phyloP scores from a whole-genome alignment of 2,329 filamentous ascomycete species.

The Pezicula radicicola region DNA sequence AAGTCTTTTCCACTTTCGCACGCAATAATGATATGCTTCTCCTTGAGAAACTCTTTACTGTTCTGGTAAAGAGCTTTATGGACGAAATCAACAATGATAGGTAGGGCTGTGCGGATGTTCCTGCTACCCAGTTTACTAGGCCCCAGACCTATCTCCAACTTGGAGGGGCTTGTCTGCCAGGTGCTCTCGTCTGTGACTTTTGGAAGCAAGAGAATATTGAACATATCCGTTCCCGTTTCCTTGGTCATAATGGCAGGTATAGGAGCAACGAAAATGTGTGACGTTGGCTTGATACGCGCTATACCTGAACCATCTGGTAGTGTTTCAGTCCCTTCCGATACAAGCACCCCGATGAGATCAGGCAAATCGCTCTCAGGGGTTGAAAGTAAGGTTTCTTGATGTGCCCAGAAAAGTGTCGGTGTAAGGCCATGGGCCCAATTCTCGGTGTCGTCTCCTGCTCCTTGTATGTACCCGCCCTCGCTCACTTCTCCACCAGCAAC shows the following conservation, averaged over 20 bases:
- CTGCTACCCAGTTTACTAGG: conserved; percentile 77
- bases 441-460: conserved; percentile 91
- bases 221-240: neutral
- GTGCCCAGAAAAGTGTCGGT: conserved; percentile 74
- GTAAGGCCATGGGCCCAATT: conserved; percentile 86
- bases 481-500: conserved; percentile 66
- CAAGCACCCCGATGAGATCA: conserved; percentile 43
- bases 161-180: conserved; percentile 34
- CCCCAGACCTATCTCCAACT: conserved; percentile 59
- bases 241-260: conserved; percentile 9
- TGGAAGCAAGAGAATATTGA: conserved; percentile 38
- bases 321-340: conserved; percentile 22
- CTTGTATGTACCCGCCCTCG: conserved; percentile 82
- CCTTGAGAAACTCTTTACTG: neutral
- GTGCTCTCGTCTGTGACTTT: conserved; percentile 40
- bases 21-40: conserved; percentile 49
- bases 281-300: conserved; percentile 23
- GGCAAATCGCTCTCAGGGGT: conserved; percentile 64
- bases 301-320: neutral
- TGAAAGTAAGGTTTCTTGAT: conserved; percentile 57
- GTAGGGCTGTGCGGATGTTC: conserved; percentile 71
- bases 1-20: conserved; percentile 80
- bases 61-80: conserved; percentile 12
- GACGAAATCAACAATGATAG: conserved; percentile 28
- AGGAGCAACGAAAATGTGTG: conserved; percentile 20